phyloP scores from a whole-genome alignment of 169 alveolate species.

The Babesia bovis region DNA sequence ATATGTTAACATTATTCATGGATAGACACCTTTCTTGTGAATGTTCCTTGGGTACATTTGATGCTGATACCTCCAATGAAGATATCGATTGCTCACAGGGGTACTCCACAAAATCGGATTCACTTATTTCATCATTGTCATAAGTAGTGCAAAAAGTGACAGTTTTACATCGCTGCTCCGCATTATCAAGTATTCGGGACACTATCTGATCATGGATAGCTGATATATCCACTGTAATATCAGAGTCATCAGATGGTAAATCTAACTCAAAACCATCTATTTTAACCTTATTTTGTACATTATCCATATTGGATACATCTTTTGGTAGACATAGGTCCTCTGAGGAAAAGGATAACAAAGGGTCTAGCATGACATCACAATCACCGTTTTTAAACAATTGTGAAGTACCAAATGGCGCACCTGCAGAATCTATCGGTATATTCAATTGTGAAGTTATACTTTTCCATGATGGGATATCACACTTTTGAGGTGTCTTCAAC shows the following conservation, averaged over 20 bases:
- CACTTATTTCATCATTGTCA: background rate
- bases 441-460: background rate
- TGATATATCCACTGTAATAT: background rate
- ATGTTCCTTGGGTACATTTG: background rate
- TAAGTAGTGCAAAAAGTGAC: constrained; percentile 7
- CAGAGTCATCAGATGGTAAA: background rate
- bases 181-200: constrained; percentile 1
- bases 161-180: constrained; percentile 1
- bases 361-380: no score
- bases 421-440: background rate
- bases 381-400: no score
- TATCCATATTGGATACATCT: no score
- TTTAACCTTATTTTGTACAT: no score
- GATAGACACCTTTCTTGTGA: background rate
- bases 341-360: no score
- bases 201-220: background rate
- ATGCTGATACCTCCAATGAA: background rate
- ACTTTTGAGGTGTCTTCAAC: background rate
- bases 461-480: background rate
- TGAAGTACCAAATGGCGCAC: no score
- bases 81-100: background rate
- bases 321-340: no score
- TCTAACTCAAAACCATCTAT: no score
- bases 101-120: background rate
- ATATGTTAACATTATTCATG: background rate